Percentiles rank a stretch among this genome's conserved stretches.
These are phyloP conservation scores for Starmerella sirachaensis DNA, from an alignment of 805 yeast genomes.

Conservation along the genomic window DNA sequence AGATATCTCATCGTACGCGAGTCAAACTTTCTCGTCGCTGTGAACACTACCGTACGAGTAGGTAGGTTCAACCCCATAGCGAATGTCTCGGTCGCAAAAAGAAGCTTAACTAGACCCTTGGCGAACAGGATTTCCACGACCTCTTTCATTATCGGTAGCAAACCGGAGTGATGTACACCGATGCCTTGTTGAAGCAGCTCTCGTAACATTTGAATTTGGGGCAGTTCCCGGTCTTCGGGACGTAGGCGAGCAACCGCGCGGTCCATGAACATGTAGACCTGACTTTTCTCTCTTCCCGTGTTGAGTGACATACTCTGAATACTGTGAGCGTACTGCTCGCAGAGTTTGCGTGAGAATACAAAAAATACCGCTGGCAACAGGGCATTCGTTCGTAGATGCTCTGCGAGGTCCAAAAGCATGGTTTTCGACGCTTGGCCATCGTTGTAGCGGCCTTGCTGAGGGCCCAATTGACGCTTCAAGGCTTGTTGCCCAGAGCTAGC, in stretches of 20 bases:
- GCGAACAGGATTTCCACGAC: constrained; percentile 86
- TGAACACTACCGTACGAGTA: constrained; percentile 88
- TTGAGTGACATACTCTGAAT: constrained; percentile 66
- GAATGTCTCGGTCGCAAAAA: constrained; percentile 96
- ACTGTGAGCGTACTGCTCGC: constrained; percentile 85
- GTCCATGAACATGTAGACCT: constrained; percentile 86
- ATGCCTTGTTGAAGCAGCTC: constrained; percentile 82
- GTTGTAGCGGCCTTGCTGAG: constrained; percentile 31
- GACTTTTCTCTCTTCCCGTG: constrained; percentile 73
- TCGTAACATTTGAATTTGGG: constrained; percentile 75
- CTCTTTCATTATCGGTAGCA: constrained; percentile 85
- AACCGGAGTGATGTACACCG: constrained; percentile 92
- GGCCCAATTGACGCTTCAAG: constrained; percentile 24
- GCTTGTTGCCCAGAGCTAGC: constrained; percentile 22
- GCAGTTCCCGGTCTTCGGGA: constrained; percentile 83
- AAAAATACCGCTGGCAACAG: constrained; percentile 87
- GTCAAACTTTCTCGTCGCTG: constrained; percentile 78
- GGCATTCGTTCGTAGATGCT: constrained; percentile 50
- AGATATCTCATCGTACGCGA: constrained; percentile 72
- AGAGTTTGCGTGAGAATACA: constrained; percentile 84
- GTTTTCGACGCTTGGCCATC: constrained; percentile 65
- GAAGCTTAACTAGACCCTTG: constrained; percentile 69
- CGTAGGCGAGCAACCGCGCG: constrained; percentile 76
- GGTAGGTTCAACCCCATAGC: constrained; percentile 98
- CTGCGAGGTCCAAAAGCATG: constrained; percentile 65